Evolutionary conservation across 805 yeast genomes (phyloP).

Genomic region (Pichia sporocuriosa): DNA sequence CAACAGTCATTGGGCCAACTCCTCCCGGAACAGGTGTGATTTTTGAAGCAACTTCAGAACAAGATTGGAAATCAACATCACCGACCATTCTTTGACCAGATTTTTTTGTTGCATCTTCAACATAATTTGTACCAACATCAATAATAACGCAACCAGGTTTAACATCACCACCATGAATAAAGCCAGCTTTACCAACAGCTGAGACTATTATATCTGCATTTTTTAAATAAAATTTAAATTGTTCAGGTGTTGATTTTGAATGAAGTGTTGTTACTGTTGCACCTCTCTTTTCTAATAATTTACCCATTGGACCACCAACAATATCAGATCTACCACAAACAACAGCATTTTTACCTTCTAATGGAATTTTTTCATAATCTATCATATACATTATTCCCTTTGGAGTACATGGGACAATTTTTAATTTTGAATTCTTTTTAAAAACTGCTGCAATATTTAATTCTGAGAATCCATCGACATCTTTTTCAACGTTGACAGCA

Average conservation of each 20-base stretch:
- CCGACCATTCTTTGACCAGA: slow-evolving; percentile 87
- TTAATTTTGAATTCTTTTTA: slow-evolving; percentile 77
- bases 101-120: slow-evolving; percentile 65
- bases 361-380: slow-evolving; percentile 55
- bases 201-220: slow-evolving; percentile 85
- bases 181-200: slow-evolving; percentile 84
- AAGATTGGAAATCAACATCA: slow-evolving; percentile 79
- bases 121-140: slow-evolving; percentile 93
- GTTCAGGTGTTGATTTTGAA: slow-evolving; percentile 60
- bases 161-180: slow-evolving; percentile 81
- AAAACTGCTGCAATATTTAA: slow-evolving; percentile 85
- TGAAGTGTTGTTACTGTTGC: slow-evolving; percentile 88
- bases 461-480: slow-evolving; percentile 92
- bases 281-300: slow-evolving; percentile 68
- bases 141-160: slow-evolving; percentile 80
- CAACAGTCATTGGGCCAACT: slow-evolving; percentile 99
- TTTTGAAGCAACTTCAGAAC: slow-evolving; percentile 52
- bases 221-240: slow-evolving; percentile 41
- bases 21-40: slow-evolving; percentile 99
- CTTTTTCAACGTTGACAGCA: slow-evolving; percentile 75
- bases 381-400: slow-evolving; percentile 82
- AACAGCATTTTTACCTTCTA: slow-evolving; percentile 80
- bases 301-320: slow-evolving; percentile 91
- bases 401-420: slow-evolving; percentile 91
- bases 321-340: slow-evolving; percentile 94